Evolutionary conservation across 768 basidiomycete species (phyloP).

Genomic region (Rhodotorula sphaerocarpa): DNA sequence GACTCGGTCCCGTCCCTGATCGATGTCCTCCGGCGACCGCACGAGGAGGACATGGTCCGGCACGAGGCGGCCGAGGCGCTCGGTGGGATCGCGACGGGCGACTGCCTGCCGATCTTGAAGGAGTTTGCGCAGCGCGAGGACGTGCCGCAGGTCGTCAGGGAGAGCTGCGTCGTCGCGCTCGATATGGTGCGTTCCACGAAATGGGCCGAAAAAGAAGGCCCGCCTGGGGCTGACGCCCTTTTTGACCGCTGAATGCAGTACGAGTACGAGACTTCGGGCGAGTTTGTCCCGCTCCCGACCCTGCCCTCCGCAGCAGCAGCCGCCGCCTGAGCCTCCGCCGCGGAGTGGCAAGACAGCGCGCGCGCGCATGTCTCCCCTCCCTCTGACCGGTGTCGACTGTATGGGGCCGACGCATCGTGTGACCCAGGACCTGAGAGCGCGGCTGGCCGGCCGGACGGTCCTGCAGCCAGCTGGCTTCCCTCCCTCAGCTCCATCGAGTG

Average conservation of each 20-base stretch:
- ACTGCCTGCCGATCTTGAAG: slow-evolving; percentile 74
- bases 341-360: too few relatives aligned
- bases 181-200: slow-evolving; percentile 43
- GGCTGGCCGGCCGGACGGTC: too few relatives aligned
- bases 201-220: too few relatives aligned
- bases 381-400: too few relatives aligned
- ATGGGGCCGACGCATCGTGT: too few relatives aligned
- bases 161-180: slow-evolving; percentile 91
- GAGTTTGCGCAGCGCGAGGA: slow-evolving; percentile 74
- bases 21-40: slow-evolving; percentile 59
- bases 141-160: slow-evolving; percentile 78
- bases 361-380: too few relatives aligned
- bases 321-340: slow-evolving; percentile 1
- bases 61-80: slow-evolving; percentile 98
- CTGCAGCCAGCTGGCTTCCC: too few relatives aligned
- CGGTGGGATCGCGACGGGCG: slow-evolving; percentile 90
- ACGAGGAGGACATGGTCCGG: slow-evolving; percentile 91
- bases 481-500: too few relatives aligned
- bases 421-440: too few relatives aligned
- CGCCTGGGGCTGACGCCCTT: not conserved
- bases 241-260: slow-evolving; percentile 5
- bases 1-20: slow-evolving; percentile 80
- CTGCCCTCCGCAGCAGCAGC: not conserved
- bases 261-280: slow-evolving; percentile 32
- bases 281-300: slow-evolving; percentile 26